Evolutionary conservation across 129 eudicot genomes (phyloP).

Genomic region (Flaveria robusta): DNA sequence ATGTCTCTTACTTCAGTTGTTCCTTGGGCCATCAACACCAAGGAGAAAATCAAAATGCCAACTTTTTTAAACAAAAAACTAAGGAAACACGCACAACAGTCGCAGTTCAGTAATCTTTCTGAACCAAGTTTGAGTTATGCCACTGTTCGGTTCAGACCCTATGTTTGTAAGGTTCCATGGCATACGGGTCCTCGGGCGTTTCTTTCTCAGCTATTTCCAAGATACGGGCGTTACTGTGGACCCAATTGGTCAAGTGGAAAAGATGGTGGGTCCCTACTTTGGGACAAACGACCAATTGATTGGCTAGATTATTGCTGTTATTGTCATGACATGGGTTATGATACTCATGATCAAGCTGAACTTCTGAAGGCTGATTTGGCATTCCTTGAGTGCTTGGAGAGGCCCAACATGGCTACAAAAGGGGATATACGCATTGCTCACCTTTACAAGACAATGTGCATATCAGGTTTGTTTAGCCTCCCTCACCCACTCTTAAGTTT

Average conservation of each 20-base stretch:
- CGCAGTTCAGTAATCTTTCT: constrained; percentile 27
- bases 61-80: constrained; percentile 62
- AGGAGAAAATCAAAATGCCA: constrained; percentile 57
- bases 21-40: constrained; percentile 63
- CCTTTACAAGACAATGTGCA: constrained; percentile 82
- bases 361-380: constrained; percentile 93
- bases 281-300: constrained; percentile 96
- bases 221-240: constrained; percentile 95
- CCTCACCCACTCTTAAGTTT: neutral
- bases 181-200: constrained; percentile 91
- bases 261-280: constrained; percentile 78
- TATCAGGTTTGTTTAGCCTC: constrained; percentile 56
- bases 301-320: constrained; percentile 98
- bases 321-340: constrained; percentile 97
- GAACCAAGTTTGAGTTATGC: constrained; percentile 38
- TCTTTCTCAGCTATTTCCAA: constrained; percentile 84
- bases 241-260: constrained; percentile 99
- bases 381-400: constrained; percentile 93
- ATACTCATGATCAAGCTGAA: constrained; percentile 86
- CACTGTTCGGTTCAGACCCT: constrained; percentile 70
- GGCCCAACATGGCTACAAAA: constrained; percentile 62
- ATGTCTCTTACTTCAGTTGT: constrained; percentile 54
- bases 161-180: constrained; percentile 93
- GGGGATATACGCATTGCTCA: constrained; percentile 77
- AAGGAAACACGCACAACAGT: constrained; percentile 51